Conservation (phyloP, 345 rosid species). For the Chamaenerion angustifolium region DNA sequence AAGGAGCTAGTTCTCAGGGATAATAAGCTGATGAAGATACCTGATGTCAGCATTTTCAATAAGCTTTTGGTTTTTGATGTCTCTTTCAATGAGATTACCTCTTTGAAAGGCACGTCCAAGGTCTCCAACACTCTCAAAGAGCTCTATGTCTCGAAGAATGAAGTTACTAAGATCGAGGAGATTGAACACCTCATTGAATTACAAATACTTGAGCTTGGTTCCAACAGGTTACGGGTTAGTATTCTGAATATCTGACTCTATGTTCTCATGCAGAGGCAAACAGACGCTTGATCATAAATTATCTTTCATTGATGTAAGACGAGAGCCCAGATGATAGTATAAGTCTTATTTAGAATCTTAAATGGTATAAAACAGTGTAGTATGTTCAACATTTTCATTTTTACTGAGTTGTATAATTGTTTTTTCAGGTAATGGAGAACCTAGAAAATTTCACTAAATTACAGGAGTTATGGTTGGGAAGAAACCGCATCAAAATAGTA, state of each 20-base stretch:
- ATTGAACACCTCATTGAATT: conserved; percentile 60
- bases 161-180: conserved; percentile 76
- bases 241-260: neutral
- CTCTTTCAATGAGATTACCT: conserved; percentile 80
- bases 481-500: conserved; percentile 69
- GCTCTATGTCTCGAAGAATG: conserved; percentile 87
- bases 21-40: conserved; percentile 61
- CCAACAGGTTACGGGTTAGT: conserved; percentile 69
- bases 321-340: no score
- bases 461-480: conserved; percentile 80
- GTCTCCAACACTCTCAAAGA: conserved; percentile 59
- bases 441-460: conserved; percentile 49
- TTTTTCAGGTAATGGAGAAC: conserved; percentile 82
- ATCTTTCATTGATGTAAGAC: no score
- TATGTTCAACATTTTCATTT: no score
- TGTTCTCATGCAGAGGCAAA: neutral
- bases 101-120: conserved; percentile 49
- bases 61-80: conserved; percentile 69
- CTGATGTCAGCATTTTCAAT: conserved; percentile 61
- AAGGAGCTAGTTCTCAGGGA: conserved; percentile 89
- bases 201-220: conserved; percentile 89
- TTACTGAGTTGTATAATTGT: neutral
- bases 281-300: no score
- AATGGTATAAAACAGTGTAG: no score
- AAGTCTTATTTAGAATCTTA: no score